phyloP scores from a whole-genome alignment of 2,329 filamentous ascomycete species.

The Aspergillus felis region DNA sequence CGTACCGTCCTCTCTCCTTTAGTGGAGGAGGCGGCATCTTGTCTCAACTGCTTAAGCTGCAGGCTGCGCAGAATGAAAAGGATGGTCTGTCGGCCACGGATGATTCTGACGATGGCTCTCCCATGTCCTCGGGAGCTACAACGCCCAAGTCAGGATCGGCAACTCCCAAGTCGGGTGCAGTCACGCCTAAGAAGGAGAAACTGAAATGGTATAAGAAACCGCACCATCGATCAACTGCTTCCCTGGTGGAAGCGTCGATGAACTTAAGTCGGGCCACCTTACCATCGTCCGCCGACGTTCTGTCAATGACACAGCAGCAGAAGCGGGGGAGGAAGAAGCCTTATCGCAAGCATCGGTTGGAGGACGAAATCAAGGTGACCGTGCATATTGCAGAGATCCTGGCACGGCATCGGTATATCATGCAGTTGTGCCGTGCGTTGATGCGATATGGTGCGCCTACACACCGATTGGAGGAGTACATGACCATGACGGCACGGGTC shows the following conservation, averaged over 20 bases:
- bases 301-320: conserved; percentile 18
- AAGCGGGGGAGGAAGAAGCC: conserved; percentile 19
- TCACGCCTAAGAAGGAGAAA: conserved; percentile 36
- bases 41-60: conserved; percentile 67
- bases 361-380: conserved; percentile 54
- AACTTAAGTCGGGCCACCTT: conserved; percentile 32
- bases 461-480: conserved; percentile 82
- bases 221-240: conserved; percentile 34
- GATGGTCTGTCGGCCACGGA: conserved; percentile 26
- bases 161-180: conserved; percentile 26
- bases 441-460: conserved; percentile 91
- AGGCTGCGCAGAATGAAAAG: conserved; percentile 48
- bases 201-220: conserved; percentile 43
- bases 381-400: conserved; percentile 66
- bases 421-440: conserved; percentile 77
- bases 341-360: conserved; percentile 21
- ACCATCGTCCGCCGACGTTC: conserved; percentile 22
- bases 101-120: conserved; percentile 28
- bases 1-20: conserved; percentile 20
- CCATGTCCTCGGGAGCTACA: conserved; percentile 24
- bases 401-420: conserved; percentile 74
- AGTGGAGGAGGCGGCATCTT: conserved; percentile 56
- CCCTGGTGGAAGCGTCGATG: conserved; percentile 36
- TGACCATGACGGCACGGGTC: conserved; percentile 80
- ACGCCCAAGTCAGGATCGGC: conserved; percentile 19